Base-by-base conservation (phyloP, 805 yeast species). In the Wickerhamiella alocasiicola region DNA sequence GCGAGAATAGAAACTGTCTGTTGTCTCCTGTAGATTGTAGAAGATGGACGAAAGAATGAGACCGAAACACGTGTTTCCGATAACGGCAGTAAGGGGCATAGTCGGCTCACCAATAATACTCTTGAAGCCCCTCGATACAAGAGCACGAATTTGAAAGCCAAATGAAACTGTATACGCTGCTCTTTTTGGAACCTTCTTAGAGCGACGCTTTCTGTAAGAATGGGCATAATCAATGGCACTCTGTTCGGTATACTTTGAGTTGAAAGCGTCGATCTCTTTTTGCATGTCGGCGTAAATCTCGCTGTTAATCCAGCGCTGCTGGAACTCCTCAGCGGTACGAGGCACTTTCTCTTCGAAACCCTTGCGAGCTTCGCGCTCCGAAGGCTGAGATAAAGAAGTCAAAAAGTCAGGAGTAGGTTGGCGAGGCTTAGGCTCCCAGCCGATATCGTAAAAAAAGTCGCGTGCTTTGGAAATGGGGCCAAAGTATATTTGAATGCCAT, bases 371-470 rank as follows among this genome's bases (percentile, higher is more conserved):
- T 50, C 58, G 53, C 85, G 67, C 38, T 78, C 84, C 4, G 61
- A 60, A 6, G 83, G 81, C 55, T 76, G 79, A 7, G 85, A 76
- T 9, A 78, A 66, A 2, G 82, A 73, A 2, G 83, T 78, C 51
- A 78, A 60, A 54, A 76, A 78, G 53, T 78, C 84, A 12, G 83
- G 78, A 12, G 82, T 73, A 2, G 80, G 68, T 60, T 76, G 81
- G 51, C 84, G 66, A 6, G 70, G 62, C 18, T 79, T 81, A 46
- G 78, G 74, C 27, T 62, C 56, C 50, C 64, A 79, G 17, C 87
- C 87, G 78, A 79, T 72, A 16, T 64, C 63, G 46, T 67, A 67
- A 53, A 79, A 79, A 54, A 70, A 79, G 21, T 60, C 57, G 49
- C 70, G 71, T 6, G 80, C 83, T 28, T 64, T 57, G 2, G 53